Base-by-base conservation (phyloP, 352 stramenopile species). In the Plasmopara muralis region DNA sequence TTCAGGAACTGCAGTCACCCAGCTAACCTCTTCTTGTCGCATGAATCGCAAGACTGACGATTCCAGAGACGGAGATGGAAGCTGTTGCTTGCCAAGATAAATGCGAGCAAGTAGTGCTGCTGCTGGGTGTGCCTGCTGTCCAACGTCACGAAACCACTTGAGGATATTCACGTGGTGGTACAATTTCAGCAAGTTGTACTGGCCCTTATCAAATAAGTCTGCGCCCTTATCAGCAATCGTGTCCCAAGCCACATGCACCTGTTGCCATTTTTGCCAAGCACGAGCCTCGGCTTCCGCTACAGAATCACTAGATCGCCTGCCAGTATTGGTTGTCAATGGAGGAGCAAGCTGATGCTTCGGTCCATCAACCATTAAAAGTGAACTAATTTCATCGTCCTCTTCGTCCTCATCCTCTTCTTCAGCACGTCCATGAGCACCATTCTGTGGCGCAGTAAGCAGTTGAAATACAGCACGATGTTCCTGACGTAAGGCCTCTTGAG, bases 111-210 rank as follows among this genome's bases (percentile, higher is more conserved):
- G 44, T 29, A 74, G 48, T 10, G 66, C 59, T 9, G 60, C 62
- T 35, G 62, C 54, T 46, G 66, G 62, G 10, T 71, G 44, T 1
- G 60, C 41, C 25, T 66, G 56, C 38, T 65, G 50, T 9, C 66
- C 66, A 43, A 63, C 42, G n/a, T 64, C 50, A 30, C 48, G 58
- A 43, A 74, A 71, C 66, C 66, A 74, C 40, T 62, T 59, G 3
- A 74, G 59, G 41, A 74, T 65, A 44, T 74, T 35, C 43, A 74
- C 66, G 35, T 67, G 62, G 42, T 74, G 66, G 39, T 69, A 74
- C 50, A 71, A 41, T 43, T 74, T 74, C 9, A 68, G 51, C 44
- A 71, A 49, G 40, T 71, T 74, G 48, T 74, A 74, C 52, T 74
- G 58, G 20, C 64, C 60, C 42, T 71, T 74, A 50, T 65, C 58